Evolutionary conservation across 192 early-diverging fungal species (phyloP).

Genomic region (Coemansia sp.): DNA sequence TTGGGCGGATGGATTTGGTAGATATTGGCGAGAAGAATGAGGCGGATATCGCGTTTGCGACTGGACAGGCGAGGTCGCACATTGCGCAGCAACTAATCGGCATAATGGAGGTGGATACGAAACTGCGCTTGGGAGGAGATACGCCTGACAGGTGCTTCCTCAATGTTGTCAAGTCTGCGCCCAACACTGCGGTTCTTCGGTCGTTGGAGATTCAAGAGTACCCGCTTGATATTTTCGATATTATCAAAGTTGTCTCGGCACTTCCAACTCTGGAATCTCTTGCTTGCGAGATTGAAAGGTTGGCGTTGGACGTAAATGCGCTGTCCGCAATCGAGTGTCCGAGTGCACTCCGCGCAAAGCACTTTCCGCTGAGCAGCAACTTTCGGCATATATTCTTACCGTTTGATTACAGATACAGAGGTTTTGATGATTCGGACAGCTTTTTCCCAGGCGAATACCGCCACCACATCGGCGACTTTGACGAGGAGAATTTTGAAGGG

Average conservation of each 20-base stretch:
- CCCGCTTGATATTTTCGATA: neutral
- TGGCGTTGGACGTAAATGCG: neutral
- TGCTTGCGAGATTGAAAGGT: neutral
- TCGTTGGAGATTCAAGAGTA: neutral
- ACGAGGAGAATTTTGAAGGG: no score
- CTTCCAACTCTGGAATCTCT: neutral
- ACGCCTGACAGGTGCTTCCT: neutral
- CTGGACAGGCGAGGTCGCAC: no score
- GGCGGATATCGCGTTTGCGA: neutral
- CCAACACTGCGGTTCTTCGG: neutral
- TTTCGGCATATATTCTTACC: neutral
- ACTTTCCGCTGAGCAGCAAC: neutral
- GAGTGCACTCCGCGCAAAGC: neutral
- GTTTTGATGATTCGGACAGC: no score
- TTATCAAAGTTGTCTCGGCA: neutral
- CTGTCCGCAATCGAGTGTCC: neutral
- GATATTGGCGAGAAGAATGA: neutral
- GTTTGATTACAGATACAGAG: neutral
- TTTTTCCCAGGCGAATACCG: neutral
- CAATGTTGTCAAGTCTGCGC: neutral
- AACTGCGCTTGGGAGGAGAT: neutral
- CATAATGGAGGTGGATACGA: neutral
- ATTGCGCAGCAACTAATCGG: neutral
- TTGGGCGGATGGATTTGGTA: neutral
- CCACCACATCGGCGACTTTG: neutral